These are phyloP conservation scores for Halophytophthora batemanensis DNA, from an alignment of 352 stramenopile species.

Conservation along the genomic window DNA sequence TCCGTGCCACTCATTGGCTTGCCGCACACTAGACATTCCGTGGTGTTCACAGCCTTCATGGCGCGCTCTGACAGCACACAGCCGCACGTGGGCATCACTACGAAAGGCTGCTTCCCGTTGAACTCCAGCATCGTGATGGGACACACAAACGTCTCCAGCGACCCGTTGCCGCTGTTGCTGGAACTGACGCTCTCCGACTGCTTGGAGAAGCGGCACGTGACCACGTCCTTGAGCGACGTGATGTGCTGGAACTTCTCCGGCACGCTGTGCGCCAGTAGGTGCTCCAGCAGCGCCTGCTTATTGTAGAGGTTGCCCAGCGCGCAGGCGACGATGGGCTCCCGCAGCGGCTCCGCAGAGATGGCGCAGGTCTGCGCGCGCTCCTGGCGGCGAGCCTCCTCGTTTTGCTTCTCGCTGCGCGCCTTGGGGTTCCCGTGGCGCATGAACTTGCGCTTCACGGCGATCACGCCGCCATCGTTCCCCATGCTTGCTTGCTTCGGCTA, in stretches of 20 bases:
- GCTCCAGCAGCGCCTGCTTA: conserved; percentile 86
- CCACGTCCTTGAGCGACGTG: conserved; percentile 84
- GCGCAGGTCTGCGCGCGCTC: conserved; percentile 76
- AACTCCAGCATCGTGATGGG: conserved; percentile 87
- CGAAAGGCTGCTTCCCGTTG: conserved; percentile 86
- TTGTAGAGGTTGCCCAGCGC: conserved; percentile 91
- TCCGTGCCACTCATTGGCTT: conserved; percentile 48
- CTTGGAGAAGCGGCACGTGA: conserved; percentile 60
- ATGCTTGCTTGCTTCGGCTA: conserved; percentile 36
- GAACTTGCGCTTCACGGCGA: conserved; percentile 94
- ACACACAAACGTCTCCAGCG: conserved; percentile 37
- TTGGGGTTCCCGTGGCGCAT: conserved; percentile 88
- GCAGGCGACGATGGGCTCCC: conserved; percentile 85
- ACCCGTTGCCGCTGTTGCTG: neutral
- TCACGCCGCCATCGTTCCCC: conserved; percentile 92
- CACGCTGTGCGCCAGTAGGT: conserved; percentile 76
- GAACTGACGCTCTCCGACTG: conserved; percentile 2
- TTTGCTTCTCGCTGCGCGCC: conserved; percentile 57
- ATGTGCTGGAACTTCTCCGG: conserved; percentile 77
- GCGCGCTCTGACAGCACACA: conserved; percentile 88
- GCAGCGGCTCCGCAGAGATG: conserved; percentile 75
- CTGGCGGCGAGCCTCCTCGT: conserved; percentile 51
- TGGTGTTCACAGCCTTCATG: conserved; percentile 76
- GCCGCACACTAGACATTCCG: conserved; percentile 68
- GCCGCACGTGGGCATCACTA: conserved; percentile 75